Conservation (phyloP, 345 rosid species). For the Streptanthus diversifolius region DNA sequence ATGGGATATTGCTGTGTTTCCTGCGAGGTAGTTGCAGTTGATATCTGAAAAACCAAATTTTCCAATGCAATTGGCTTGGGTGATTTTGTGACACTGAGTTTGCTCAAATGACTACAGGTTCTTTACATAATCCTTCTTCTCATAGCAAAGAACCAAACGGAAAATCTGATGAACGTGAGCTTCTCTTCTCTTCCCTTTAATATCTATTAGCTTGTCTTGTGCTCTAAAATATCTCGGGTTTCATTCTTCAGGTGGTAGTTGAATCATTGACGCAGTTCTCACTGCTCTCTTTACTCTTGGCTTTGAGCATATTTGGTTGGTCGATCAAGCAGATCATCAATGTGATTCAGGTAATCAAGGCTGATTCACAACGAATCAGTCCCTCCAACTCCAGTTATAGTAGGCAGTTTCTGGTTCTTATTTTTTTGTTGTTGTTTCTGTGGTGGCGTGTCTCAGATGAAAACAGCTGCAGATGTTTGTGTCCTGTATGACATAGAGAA, state of each 20-base stretch:
- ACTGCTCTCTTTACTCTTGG: conserved; percentile 49
- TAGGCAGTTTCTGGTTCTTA: conserved; percentile 2
- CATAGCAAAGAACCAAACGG: conserved; percentile 51
- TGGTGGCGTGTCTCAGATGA: conserved; percentile 52
- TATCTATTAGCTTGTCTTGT: neutral
- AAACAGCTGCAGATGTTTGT: conserved; percentile 90
- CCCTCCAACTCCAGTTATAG: neutral
- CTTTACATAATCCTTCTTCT: conserved; percentile 82
- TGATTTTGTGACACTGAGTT: neutral
- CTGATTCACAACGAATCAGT: neutral
- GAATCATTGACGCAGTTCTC: conserved; percentile 44
- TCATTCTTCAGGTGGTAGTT: conserved; percentile 47
- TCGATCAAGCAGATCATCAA: conserved; percentile 73
- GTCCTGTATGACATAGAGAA: conserved; percentile 73
- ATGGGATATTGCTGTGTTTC: conserved; percentile 93
- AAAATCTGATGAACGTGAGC: conserved; percentile 62
- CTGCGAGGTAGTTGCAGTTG: conserved; percentile 62
- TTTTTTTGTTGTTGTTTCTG: neutral
- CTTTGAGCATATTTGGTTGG: conserved; percentile 75
- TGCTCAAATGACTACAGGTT: conserved; percentile 45
- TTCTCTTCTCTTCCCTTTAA: conserved; percentile 5
- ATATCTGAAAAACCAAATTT: neutral
- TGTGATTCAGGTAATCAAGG: conserved; percentile 63
- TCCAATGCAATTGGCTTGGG: neutral
- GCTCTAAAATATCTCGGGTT: conserved; percentile 1